phyloP scores from a whole-genome alignment of 2,329 filamentous ascomycete species.

The Cercospora brassicicola region DNA sequence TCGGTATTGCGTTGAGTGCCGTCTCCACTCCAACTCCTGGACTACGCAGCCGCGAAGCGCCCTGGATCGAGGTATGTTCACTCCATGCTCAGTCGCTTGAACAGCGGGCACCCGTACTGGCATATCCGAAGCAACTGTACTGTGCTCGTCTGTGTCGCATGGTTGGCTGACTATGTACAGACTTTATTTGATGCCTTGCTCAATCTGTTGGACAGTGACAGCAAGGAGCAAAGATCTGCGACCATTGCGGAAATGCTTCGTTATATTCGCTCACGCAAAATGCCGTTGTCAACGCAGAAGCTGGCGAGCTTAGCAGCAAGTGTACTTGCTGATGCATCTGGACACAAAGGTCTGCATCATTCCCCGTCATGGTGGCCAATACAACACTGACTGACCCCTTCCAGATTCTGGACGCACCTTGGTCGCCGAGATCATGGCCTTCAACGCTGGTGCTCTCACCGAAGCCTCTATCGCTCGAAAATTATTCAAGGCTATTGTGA shows the following conservation, averaged over 20 bases:
- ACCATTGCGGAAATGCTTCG: slow-evolving; percentile 28
- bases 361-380: too few relatives aligned
- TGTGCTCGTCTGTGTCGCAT: neutral
- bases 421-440: slow-evolving; percentile 46
- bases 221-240: neutral
- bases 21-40: slow-evolving; percentile 44
- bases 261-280: slow-evolving; percentile 17
- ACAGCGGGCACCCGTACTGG: neutral
- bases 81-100: neutral
- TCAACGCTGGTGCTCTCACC: slow-evolving; percentile 51
- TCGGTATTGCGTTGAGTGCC: slow-evolving; percentile 46
- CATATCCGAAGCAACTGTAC: neutral
- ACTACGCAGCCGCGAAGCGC: slow-evolving; percentile 42
- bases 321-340: slow-evolving; percentile 28
- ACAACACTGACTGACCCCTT: neutral
- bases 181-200: slow-evolving; percentile 6
- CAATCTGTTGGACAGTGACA: neutral
- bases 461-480: slow-evolving; percentile 14
- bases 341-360: neutral
- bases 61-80: slow-evolving; percentile 45
- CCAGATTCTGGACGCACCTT: slow-evolving; percentile 39
- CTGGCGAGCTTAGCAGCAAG: neutral
- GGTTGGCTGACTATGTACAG: neutral
- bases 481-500: slow-evolving; percentile 10
- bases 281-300: slow-evolving; percentile 7